A percentile compares a stretch with the other conserved stretches of the same genome.
Conservation (phyloP, 2,329 filamentous ascomycete species). For the Alternaria angustiovoidea region DNA sequence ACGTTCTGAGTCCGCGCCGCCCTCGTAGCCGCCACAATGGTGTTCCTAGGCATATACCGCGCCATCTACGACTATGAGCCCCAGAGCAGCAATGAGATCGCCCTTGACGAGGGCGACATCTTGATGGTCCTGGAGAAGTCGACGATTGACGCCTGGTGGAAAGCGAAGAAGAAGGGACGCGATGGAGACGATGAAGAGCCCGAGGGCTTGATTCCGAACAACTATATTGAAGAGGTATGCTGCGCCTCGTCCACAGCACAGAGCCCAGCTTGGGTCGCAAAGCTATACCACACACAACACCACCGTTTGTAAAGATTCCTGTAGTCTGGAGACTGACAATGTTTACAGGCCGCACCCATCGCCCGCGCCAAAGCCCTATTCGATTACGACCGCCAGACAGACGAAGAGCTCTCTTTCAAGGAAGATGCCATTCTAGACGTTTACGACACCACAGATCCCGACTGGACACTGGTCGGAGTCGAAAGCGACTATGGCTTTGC, state of each 20-base stretch:
- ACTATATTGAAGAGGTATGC: constrained; percentile 89
- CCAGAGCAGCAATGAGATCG: constrained; percentile 84
- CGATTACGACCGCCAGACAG: constrained; percentile 95
- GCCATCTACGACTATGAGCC: constrained; percentile 93
- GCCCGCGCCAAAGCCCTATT: constrained; percentile 89
- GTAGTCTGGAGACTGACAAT: constrained; percentile 15
- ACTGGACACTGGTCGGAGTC: constrained; percentile 92
- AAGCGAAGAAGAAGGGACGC: constrained; percentile 83
- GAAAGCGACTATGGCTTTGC: constrained; percentile 92
- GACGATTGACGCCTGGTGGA: constrained; percentile 85
- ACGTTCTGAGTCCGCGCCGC: constrained; percentile 23
- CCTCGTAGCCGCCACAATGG: constrained; percentile 65
- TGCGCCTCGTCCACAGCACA: not conserved
- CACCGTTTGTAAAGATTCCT: not conserved
- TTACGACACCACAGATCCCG: constrained; percentile 89
- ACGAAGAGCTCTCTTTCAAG: constrained; percentile 95
- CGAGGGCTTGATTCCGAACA: constrained; percentile 87
- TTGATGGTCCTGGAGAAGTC: constrained; percentile 89
- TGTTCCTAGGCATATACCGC: constrained; percentile 88
- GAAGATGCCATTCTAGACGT: constrained; percentile 86
- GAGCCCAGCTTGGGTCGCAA: not conserved
- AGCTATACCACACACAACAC: constrained; percentile 3
- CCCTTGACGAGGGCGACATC: constrained; percentile 84
- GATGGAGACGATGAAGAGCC: constrained; percentile 90
- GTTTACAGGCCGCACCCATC: constrained; percentile 64